These are phyloP conservation scores for Fragaria ananassa DNA, from an alignment of 306 rosid species.

Conservation along the genomic window DNA sequence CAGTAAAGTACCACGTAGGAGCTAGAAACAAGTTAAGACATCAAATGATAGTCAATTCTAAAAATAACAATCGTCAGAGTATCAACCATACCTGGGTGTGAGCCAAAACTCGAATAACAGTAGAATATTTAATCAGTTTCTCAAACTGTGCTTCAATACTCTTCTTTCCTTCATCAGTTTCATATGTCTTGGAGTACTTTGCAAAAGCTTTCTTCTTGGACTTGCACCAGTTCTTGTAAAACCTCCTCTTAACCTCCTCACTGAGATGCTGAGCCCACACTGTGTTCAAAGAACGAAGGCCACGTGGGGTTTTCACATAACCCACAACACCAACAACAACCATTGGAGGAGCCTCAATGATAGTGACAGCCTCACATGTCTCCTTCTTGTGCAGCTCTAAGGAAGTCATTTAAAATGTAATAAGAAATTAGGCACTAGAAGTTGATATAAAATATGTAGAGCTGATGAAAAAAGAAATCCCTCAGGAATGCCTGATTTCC, in stretches of 20 bases:
- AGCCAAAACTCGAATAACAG: conserved; percentile 77
- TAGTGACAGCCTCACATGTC: conserved; percentile 79
- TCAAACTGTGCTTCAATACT: conserved; percentile 58
- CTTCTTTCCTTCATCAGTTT: conserved; percentile 76
- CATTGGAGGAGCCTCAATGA: conserved; percentile 82
- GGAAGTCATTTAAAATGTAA: not conserved
- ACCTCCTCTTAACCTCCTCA: conserved; percentile 73
- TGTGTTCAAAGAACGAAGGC: conserved; percentile 74
- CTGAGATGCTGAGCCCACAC: conserved; percentile 91
- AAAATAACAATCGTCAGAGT: not conserved
- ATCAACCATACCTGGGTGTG: conserved; percentile 65
- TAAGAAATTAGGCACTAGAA: not conserved
- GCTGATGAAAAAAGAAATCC: not conserved
- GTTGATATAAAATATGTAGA: not conserved
- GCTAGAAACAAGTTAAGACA: not conserved
- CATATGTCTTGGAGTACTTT: conserved; percentile 66
- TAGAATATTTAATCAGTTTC: conserved; percentile 63
- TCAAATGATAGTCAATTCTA: not conserved
- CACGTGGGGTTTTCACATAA: conserved; percentile 78
- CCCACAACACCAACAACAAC: conserved; percentile 87
- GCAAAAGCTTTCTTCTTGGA: conserved; percentile 89
- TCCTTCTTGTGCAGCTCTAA: conserved; percentile 90
- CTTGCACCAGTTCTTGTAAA: conserved; percentile 87
- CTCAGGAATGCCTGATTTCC: not conserved
- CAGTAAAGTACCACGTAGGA: not conserved